Percentiles rank a stretch among this genome's conserved stretches.
phyloP scores from a whole-genome alignment of 169 alveolate genomes.

The Plasmodium vivax region DNA sequence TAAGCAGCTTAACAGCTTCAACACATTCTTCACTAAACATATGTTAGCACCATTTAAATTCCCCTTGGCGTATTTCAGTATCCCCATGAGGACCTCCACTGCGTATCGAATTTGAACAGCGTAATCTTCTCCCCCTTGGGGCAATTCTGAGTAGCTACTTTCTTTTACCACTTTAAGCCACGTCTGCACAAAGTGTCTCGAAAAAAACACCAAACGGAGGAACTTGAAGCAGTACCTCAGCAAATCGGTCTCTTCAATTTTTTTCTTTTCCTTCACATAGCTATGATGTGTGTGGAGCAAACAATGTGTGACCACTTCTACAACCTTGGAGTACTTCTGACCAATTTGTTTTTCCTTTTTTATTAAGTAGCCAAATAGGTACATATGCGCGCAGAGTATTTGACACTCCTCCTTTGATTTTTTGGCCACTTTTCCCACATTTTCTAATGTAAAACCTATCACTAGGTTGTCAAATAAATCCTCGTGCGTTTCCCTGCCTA shows the following conservation, averaged over 20 bases:
- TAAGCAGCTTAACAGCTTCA: conserved; percentile 45
- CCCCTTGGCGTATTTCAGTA: conserved; percentile 17
- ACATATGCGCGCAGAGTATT: conserved; percentile 1
- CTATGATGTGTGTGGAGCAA: conserved; percentile 13
- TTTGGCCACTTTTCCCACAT: background rate
- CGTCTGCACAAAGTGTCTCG: conserved; percentile 1
- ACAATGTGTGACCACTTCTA: conserved; percentile 37
- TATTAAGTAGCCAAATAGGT: conserved; percentile 37
- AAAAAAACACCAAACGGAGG: conserved; percentile 35
- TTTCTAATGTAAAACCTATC: background rate
- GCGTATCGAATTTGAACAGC: background rate
- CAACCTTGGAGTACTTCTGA: conserved; percentile 23
- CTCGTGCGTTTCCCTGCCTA: background rate
- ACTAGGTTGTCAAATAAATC: background rate
- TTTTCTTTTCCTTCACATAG: background rate
- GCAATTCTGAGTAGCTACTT: background rate
- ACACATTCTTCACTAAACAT: conserved; percentile 1
- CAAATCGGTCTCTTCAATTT: background rate
- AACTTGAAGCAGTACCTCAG: conserved; percentile 46
- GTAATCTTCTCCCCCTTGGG: background rate
- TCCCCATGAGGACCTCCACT: background rate
- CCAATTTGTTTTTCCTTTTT: conserved; percentile 35
- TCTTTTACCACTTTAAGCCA: conserved; percentile 34
- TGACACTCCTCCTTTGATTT: background rate
- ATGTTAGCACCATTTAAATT: background rate